Evolutionary conservation across 2,329 filamentous ascomycete genomes (phyloP).

Genomic region (Aspergillus sp.): DNA sequence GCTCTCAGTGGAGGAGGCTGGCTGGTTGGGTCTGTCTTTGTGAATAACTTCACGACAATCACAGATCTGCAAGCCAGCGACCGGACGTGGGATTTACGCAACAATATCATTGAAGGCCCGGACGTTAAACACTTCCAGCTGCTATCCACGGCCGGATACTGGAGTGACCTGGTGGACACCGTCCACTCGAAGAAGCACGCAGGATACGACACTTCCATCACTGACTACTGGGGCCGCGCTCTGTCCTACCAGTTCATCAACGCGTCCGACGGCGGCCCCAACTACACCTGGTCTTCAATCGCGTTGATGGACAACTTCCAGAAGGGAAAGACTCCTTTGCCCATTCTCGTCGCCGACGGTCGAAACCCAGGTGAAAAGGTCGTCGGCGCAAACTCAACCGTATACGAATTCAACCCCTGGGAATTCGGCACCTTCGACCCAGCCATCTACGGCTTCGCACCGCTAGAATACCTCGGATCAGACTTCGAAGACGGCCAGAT

Average conservation of each 20-base stretch:
- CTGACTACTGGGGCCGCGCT: slow-evolving; percentile 69
- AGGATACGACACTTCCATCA: slow-evolving; percentile 69
- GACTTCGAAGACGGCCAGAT: slow-evolving; percentile 66
- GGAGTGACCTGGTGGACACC: slow-evolving; percentile 55
- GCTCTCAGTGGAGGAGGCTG: slow-evolving; percentile 82
- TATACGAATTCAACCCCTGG: slow-evolving; percentile 77
- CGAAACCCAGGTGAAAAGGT: slow-evolving; percentile 62
- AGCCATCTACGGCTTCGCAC: slow-evolving; percentile 68
- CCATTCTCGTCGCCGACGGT: slow-evolving; percentile 70
- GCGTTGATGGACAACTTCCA: slow-evolving; percentile 61
- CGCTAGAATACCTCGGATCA: slow-evolving; percentile 69
- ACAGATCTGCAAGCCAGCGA: slow-evolving; percentile 19
- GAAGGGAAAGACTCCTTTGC: slow-evolving; percentile 66
- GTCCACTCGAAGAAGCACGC: slow-evolving; percentile 64
- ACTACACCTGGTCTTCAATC: slow-evolving; percentile 81
- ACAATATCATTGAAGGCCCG: slow-evolving; percentile 50
- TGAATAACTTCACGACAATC: slow-evolving; percentile 75
- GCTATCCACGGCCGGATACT: slow-evolving; percentile 60
- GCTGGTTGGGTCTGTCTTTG: slow-evolving; percentile 77
- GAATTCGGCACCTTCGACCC: slow-evolving; percentile 78
- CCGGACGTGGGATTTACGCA: slow-evolving; percentile 30
- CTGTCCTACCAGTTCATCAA: slow-evolving; percentile 85
- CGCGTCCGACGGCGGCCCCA: slow-evolving; percentile 68
- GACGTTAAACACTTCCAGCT: slow-evolving; percentile 39
- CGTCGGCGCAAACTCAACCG: slow-evolving; percentile 68